Evolutionary conservation across 345 rosid genomes (phyloP).

Genomic region (Isatis tinctoria): DNA sequence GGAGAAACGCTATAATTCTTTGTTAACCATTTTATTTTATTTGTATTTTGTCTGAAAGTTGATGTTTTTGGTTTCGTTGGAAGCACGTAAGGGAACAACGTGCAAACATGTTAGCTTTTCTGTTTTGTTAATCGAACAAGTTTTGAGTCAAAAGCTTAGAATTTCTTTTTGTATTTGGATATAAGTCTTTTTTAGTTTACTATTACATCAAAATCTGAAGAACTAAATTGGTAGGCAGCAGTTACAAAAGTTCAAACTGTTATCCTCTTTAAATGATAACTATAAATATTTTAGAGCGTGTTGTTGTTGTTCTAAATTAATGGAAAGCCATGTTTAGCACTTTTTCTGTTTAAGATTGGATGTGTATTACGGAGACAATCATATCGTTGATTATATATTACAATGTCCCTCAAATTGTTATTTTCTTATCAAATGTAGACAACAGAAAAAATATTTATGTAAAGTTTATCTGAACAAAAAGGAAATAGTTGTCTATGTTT

Average conservation of each 20-base stretch:
- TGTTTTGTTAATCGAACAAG: not conserved
- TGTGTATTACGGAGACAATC: not conserved
- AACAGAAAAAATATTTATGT: not conserved
- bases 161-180: not conserved
- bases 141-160: not conserved
- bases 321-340: constrained; percentile 11
- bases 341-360: not conserved
- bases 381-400: not conserved
- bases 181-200: constrained; percentile 6
- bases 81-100: constrained; percentile 42
- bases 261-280: not conserved
- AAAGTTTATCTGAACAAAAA: not conserved
- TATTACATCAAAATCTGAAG: not conserved
- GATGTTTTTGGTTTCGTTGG: constrained; percentile 33
- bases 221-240: constrained; percentile 10
- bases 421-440: too few species aligned
- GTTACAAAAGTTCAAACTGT: not conserved
- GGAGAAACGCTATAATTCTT: not conserved
- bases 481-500: too few species aligned
- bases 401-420: not conserved
- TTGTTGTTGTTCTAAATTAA: not conserved
- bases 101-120: constrained; percentile 29
- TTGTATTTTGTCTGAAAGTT: not conserved
- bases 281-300: not conserved
- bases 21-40: not conserved